Evolutionary conservation across 164 flowering plant genomes (phyloP).

Genomic region (Aristolochia contorta): DNA sequence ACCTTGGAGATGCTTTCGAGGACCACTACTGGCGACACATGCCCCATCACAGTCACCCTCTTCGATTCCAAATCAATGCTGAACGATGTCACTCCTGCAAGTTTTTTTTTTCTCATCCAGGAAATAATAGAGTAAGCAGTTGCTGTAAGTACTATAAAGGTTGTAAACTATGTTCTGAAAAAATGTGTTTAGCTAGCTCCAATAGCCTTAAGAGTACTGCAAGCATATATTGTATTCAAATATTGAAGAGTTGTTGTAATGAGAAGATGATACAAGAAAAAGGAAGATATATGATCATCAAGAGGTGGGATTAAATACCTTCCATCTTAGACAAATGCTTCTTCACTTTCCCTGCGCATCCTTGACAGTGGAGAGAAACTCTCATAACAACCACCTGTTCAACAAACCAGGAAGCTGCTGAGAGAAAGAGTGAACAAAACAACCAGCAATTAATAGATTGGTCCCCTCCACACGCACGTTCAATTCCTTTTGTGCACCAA

Average conservation of each 20-base stretch:
- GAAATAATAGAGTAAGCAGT: not conserved
- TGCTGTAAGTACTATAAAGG: too few species aligned
- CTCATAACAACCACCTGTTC: slow-evolving; percentile 78
- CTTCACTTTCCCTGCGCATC: slow-evolving; percentile 87
- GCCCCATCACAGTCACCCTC: slow-evolving; percentile 81
- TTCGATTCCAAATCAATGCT: slow-evolving; percentile 71
- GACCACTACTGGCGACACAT: slow-evolving; percentile 63
- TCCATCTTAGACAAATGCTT: slow-evolving; percentile 88
- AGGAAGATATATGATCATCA: not conserved
- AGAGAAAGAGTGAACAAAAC: not conserved
- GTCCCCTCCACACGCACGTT: too few species aligned
- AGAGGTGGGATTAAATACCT: slow-evolving; percentile 32
- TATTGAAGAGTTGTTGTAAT: too few species aligned
- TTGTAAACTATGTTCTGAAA: too few species aligned
- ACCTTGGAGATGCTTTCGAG: slow-evolving; percentile 78
- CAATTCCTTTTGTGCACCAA: too few species aligned
- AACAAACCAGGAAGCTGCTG: not conserved
- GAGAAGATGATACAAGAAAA: too few species aligned
- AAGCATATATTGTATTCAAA: not conserved
- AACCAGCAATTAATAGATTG: too few species aligned
- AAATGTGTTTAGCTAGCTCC: too few species aligned
- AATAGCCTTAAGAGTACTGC: too few species aligned
- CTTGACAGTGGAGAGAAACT: slow-evolving; percentile 87
- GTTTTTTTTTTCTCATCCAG: not conserved
- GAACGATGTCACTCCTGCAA: slow-evolving; percentile 77